Conservation (phyloP, 257 asterid genomes). For the Salvia rosmarinus region DNA sequence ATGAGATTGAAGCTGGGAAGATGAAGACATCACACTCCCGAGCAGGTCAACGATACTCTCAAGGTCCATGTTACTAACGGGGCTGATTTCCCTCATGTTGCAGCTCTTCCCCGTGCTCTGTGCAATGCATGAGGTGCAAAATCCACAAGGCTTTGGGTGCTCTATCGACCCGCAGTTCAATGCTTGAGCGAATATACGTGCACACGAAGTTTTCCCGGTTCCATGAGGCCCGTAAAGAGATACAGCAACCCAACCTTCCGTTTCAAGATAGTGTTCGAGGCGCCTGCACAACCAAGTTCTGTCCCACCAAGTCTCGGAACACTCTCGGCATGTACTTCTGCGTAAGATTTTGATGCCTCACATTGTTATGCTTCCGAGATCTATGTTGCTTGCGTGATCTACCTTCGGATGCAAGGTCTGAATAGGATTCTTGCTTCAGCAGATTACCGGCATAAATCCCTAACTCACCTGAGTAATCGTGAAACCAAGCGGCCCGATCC, state of each 20-base stretch:
- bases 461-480: conserved; percentile 84
- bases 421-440: conserved; percentile 67
- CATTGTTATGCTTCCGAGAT: conserved; percentile 43
- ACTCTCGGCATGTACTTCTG: conserved; percentile 87
- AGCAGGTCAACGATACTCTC: conserved; percentile 64
- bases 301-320: conserved; percentile 89
- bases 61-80: conserved; percentile 65
- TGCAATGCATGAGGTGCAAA: conserved; percentile 69
- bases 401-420: conserved; percentile 87
- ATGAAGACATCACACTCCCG: conserved; percentile 42
- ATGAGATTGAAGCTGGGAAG: conserved; percentile 61
- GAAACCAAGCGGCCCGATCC: conserved; percentile 70
- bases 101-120: conserved; percentile 63
- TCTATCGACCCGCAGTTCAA: conserved; percentile 82
- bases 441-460: conserved; percentile 83
- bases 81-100: conserved; percentile 74
- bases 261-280: conserved; percentile 71
- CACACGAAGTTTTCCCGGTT: conserved; percentile 93
- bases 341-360: conserved; percentile 82
- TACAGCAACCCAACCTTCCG: conserved; percentile 82
- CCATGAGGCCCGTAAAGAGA: conserved; percentile 92
- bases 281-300: conserved; percentile 84
- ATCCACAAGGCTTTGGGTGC: conserved; percentile 81
- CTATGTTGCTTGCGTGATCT: conserved; percentile 57
- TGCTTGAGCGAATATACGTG: conserved; percentile 83